These are phyloP conservation scores for Pezicula neosporulosa DNA, from an alignment of 2,329 filamentous ascomycete species.

Conservation along the genomic window DNA sequence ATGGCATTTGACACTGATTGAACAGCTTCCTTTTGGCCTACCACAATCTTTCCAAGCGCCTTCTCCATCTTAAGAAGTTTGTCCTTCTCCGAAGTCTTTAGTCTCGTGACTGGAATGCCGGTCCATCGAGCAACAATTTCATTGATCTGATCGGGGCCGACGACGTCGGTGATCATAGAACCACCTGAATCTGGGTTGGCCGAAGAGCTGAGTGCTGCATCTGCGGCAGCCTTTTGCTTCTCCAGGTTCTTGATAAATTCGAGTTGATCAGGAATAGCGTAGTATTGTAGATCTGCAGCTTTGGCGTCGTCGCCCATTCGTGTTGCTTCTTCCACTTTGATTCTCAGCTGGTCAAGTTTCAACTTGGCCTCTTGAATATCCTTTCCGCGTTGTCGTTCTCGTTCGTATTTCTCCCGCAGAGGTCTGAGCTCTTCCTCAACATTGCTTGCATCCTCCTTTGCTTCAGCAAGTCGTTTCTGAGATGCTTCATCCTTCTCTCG, in stretches of 20 bases:
- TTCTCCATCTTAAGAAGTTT: slow-evolving; percentile 98
- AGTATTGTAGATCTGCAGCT: slow-evolving; percentile 93
- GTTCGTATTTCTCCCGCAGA: slow-evolving; percentile 91
- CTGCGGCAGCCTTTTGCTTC: slow-evolving; percentile 72
- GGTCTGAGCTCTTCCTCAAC: slow-evolving; percentile 90
- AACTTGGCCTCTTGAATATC: slow-evolving; percentile 93
- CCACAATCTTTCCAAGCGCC: slow-evolving; percentile 76
- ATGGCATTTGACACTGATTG: slow-evolving; percentile 93
- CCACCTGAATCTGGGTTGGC: slow-evolving; percentile 56
- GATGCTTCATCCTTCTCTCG: slow-evolving; percentile 95
- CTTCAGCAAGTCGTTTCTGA: slow-evolving; percentile 74
- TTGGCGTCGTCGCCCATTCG: slow-evolving; percentile 79
- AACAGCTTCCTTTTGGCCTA: slow-evolving; percentile 94
- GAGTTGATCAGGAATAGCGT: slow-evolving; percentile 92
- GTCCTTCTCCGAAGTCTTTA: slow-evolving; percentile 95
- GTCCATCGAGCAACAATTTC: slow-evolving; percentile 97
- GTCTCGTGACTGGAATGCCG: slow-evolving; percentile 92
- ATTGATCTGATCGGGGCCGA: slow-evolving; percentile 97
- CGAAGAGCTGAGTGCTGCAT: slow-evolving; percentile 60
- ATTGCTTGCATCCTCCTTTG: slow-evolving; percentile 88
- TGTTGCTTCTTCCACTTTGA: slow-evolving; percentile 91
- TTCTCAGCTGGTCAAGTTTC: slow-evolving; percentile 87
- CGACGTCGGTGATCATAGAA: slow-evolving; percentile 84
- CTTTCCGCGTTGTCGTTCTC: slow-evolving; percentile 85
- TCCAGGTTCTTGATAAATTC: slow-evolving; percentile 77